Base-by-base conservation (phyloP, 2,329 filamentous ascomycete species). In the Nigrospora oryzae region DNA sequence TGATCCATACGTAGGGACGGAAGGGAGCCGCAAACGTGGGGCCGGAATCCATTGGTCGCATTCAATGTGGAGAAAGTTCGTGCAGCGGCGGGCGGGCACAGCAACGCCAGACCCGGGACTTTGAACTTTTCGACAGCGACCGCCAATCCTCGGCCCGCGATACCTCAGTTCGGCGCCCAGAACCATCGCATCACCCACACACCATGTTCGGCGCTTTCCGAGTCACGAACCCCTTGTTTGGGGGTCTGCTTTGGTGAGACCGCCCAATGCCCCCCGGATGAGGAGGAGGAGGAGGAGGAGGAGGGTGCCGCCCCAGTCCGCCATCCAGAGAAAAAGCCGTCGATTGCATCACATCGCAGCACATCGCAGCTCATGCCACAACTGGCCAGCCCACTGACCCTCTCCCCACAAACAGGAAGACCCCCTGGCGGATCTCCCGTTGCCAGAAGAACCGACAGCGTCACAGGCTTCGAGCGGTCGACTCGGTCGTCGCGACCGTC, bases 391-490 rank as follows among this genome's bases (percentile, higher is more conserved):
- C 31, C 37, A 17, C 36, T 32, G 38, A 16, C 36, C 19, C 44
- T 36, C 19, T 43, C 38, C 34, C 42, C 42, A 42, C 52, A 52
- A 46, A 49, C 45, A 74, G 87, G 93, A 98, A 98, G 81, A 89
- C 86, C 58, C 93, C 93, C 56, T 98, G 90, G 90, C 84, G 93
- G 50, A 81, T 98, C 61, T 98, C 93, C 47, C 75, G 80, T 54
- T 89, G 88, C 63, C 90, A 95, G 68, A 97, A 97, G 69, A 79
- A 82, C 52, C 84, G 90, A 45, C 90, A 96, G 59, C 81, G 90
- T 52, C 75, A 83, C 64, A 85, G 90, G 39, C 75, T 96, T 51
- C 84, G 86, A 51, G 81, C 84, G 44, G 90, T 98, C 51, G 93
- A 98, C 68, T 75, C 74, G 39, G 83, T 97, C n/a, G 82, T 98